A percentile compares a stretch with the other conserved stretches of the same genome.
These are phyloP conservation scores for Cystobasidium tubakii DNA, from an alignment of 768 basidiomycete species.

Conservation along the genomic window DNA sequence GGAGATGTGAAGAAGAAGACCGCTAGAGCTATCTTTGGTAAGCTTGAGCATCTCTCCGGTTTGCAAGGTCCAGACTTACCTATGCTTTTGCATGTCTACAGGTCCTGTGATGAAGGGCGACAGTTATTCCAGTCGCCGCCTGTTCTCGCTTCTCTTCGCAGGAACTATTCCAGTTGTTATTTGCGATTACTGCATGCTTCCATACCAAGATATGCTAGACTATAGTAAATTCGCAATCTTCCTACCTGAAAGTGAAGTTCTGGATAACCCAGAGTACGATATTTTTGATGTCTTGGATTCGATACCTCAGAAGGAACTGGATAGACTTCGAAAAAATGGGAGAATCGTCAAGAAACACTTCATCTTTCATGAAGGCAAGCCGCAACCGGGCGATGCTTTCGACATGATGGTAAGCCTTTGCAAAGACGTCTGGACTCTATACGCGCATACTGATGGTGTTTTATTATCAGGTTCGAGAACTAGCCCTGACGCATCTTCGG, in stretches of 20 bases:
- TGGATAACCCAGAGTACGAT: constrained; percentile 19
- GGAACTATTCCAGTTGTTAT: constrained; percentile 29
- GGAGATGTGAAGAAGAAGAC: constrained; percentile 7
- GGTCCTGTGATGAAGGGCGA: constrained; percentile 28
- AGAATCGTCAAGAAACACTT: constrained; percentile 24
- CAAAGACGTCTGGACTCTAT: too few relatives aligned
- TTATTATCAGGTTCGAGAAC: constrained; percentile 10
- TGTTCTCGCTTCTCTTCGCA: constrained; percentile 29
- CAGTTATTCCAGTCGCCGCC: constrained; percentile 14
- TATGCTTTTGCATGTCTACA: not conserved
- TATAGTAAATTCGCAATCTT: constrained; percentile 23
- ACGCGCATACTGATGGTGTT: not conserved
- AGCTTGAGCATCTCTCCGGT: not conserved
- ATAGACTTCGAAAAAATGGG: constrained; percentile 24
- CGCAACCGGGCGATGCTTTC: constrained; percentile 20
- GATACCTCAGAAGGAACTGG: constrained; percentile 7
- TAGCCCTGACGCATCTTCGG: not conserved
- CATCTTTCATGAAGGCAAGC: constrained; percentile 13
- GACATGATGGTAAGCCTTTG: constrained; percentile 20
- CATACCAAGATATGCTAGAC: constrained; percentile 27
- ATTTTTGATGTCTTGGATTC: constrained; percentile 27
- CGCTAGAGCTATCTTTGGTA: constrained; percentile 7
- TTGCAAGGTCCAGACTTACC: not conserved
- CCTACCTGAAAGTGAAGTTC: constrained; percentile 15
- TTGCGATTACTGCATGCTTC: constrained; percentile 23